These are phyloP conservation scores for Epichloe coenophiala DNA, from an alignment of 2,329 filamentous ascomycete species.

Conservation along the genomic window DNA sequence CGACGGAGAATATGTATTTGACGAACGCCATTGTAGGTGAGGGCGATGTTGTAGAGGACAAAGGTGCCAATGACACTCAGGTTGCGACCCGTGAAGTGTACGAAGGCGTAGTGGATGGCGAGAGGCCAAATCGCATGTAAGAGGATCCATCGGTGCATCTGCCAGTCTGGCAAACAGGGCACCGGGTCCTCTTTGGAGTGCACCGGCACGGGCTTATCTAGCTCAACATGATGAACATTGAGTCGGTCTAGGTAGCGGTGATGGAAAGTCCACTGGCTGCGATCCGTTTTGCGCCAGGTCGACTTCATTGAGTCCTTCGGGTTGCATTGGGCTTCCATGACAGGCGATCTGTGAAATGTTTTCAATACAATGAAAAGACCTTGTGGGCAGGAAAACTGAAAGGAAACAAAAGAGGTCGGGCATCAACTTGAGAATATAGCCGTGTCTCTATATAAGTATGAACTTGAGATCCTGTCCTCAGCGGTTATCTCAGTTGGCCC, in stretches of 20 bases:
- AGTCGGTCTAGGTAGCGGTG: conserved; percentile 9
- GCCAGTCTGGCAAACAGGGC: conserved; percentile 16
- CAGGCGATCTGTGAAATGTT: background rate
- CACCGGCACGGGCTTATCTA: conserved; percentile 12
- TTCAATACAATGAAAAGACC: background rate
- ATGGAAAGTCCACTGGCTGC: conserved; percentile 8
- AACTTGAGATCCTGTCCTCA: background rate
- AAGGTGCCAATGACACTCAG: conserved; percentile 3
- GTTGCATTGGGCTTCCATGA: conserved; percentile 5
- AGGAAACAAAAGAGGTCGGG: background rate
- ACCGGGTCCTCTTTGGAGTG: conserved; percentile 20
- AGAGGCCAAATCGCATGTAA: conserved; percentile 5
- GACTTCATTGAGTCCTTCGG: conserved; percentile 12
- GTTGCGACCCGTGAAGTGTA: conserved; percentile 12
- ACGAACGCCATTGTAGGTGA: conserved; percentile 18
- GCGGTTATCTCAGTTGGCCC: background rate
- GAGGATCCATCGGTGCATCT: conserved; percentile 19
- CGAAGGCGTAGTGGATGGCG: conserved; percentile 11
- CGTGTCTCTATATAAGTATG: background rate
- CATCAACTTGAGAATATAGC: background rate
- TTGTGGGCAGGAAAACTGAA: background rate
- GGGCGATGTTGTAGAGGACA: conserved; percentile 16
- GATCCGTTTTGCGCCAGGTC: conserved; percentile 9
- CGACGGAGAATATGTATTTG: conserved; percentile 17
- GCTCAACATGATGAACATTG: conserved; percentile 7